Base-by-base conservation (phyloP, 2,329 filamentous ascomycete genomes). In the Sclerotinia borealis region DNA sequence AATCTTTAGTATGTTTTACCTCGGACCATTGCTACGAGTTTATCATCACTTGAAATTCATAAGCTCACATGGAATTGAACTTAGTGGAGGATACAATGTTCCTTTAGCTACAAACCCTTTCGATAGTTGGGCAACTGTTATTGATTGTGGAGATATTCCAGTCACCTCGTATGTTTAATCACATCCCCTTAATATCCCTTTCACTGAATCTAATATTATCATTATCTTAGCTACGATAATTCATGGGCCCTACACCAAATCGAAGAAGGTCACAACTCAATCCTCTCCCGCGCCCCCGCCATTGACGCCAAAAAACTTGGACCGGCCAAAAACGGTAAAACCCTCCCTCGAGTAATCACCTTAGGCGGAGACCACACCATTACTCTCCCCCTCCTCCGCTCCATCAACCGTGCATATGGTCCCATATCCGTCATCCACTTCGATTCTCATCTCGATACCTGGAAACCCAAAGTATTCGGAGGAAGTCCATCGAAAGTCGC, bases 381-480 rank as follows among this genome's bases (percentile, higher is more conserved):
- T 68, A 85, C 84, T 0, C 78, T 86, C 0, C 84, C 84, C 4
- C 77, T 86, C 22, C 78, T 86, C 45, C 77, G 84, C 31, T 85
- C 83, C 11, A 81, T 86, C 74, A 85, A 85, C 74, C 79, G 82
- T 15, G 82, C 83, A 7, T 86, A 86, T 68, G 84, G 84, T 0
- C 84, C 83, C 0, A 78, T 86, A 2, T 81, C 82, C 0, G 84
- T 86, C 2, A 85, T 86, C 64, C 84, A 86, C 70, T 86, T 87
- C 61, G 84, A 86, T 72, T 84, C 81, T 61, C 84, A 86, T 70
- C 76, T 86, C 70, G 88, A 91, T 71, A 90, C 88, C 4, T 90
- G 90, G 90, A 85, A 84, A 64, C 92, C 91, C 49, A 93, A 93
- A 74, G 91, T 95, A 31, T 96, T 96, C 70, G 91, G 92, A 60